Evolutionary conservation across 306 rosid genomes (phyloP).

Genomic region (Trifolium repens): DNA sequence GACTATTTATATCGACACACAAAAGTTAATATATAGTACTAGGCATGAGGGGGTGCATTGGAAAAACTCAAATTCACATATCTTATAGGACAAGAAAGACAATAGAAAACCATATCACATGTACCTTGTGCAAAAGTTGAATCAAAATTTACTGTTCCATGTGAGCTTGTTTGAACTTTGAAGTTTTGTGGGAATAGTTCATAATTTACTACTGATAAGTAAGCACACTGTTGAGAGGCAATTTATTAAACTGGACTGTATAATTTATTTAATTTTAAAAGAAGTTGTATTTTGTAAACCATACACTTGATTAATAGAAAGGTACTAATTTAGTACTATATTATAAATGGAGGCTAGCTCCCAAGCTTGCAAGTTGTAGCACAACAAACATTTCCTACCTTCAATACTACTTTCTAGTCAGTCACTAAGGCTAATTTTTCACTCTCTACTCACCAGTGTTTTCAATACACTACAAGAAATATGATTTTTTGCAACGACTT

Average conservation of each 20-base stretch:
- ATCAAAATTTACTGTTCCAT: conserved; percentile 37
- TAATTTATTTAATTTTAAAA: too few relatives aligned
- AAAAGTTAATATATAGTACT: too few relatives aligned
- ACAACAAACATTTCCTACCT: conserved; percentile 35
- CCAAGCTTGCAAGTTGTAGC: conserved; percentile 9
- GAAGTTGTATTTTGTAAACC: too few relatives aligned
- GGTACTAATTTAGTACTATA: too few relatives aligned
- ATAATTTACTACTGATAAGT: too few relatives aligned
- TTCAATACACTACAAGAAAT: too few relatives aligned
- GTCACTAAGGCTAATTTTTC: conserved; percentile 20
- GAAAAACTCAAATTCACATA: neutral
- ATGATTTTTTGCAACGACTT: too few relatives aligned
- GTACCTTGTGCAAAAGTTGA: conserved; percentile 40
- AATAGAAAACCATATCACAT: conserved; percentile 42
- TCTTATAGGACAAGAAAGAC: neutral
- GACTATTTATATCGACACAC: neutral
- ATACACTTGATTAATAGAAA: too few relatives aligned
- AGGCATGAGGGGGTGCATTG: neutral
- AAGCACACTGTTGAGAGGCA: too few relatives aligned
- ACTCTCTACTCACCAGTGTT: conserved; percentile 8
- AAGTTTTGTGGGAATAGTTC: neutral
- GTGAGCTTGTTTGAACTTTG: conserved; percentile 42
- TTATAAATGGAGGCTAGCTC: conserved; percentile 26
- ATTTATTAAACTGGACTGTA: too few relatives aligned
- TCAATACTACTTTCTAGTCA: conserved; percentile 10